Base-by-base conservation (phyloP, 2,329 filamentous ascomycete genomes). In the Drechslerella dactyloides region DNA sequence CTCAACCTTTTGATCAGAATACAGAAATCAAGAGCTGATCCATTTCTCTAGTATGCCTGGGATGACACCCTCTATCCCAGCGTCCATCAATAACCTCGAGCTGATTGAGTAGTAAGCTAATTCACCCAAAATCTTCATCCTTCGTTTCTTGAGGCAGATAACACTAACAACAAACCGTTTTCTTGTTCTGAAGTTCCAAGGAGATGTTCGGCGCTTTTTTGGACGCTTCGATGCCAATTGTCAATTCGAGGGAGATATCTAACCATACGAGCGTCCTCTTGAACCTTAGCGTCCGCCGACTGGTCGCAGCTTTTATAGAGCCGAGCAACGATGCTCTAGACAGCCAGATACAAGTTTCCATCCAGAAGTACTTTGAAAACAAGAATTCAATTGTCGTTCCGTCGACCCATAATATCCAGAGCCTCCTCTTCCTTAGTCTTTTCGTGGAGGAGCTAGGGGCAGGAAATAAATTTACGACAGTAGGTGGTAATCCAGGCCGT, bases 361-460 rank as follows among this genome's bases (percentile, higher is more conserved):
- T 75, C 6, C 68, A 70, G 5, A 74, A 69, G 13, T 75, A 75
- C 30, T 75, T 75, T 60, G 63, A 73, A 19, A 69, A 62, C 50
- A 75, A 75, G 50, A 65, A 74, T 19, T 68, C 74, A n/a, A 73
- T 75, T 37, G 75, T 73, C 21, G 75, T 73, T 8, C 74, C 74
- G 2, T 69, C 74, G 1, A 46, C 66, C 10, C 74, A 75, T 19
- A 75, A 75, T 51, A 73, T 75, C 11, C 74, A 75, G 40, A 74
- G 74, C 8, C 48, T 75, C 33, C 54, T 75, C 24, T 56, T 75
- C 15, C 62, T 75, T n/a, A 72, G 72, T 21, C 37, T 75, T 33
- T 58, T 75, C 8, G 69, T 75, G 13, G 74, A 75, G 19, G 74
- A 75, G 40, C 69, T 64, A 5, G 65, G 72, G 2, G 74, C 74